Evolutionary conservation across 805 yeast species (phyloP).

Genomic region (Metschnikowia corniflorae): DNA sequence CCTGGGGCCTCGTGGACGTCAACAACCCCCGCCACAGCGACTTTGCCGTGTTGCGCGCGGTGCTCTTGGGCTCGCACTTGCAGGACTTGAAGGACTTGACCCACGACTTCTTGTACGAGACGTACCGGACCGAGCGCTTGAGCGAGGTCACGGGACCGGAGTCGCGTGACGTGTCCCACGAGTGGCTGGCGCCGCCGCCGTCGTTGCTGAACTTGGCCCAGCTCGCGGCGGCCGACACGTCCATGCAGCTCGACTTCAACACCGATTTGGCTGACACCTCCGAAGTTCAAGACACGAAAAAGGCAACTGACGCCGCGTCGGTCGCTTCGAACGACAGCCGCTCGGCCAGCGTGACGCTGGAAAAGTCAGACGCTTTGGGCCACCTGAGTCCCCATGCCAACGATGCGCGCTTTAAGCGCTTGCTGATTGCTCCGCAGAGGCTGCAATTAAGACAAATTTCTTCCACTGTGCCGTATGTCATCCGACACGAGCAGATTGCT

Average conservation of each 20-base stretch:
- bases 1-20: conserved; percentile 69
- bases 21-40: conserved; percentile 51
- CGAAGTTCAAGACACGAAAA: no score
- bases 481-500: conserved; percentile 70
- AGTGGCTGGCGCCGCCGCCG: conserved; percentile 34
- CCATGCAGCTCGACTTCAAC: conserved; percentile 9
- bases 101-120: conserved; percentile 70
- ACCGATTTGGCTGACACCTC: no score
- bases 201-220: conserved; percentile 65
- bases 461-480: conserved; percentile 80
- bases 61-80: conserved; percentile 76
- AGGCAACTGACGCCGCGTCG: conserved; percentile 16
- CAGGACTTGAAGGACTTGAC: conserved; percentile 80
- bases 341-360: conserved; percentile 31
- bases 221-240: conserved; percentile 23
- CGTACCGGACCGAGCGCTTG: conserved; percentile 74
- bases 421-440: conserved; percentile 48
- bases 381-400: conserved; percentile 20
- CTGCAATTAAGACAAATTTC: conserved; percentile 71
- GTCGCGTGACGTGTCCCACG: conserved; percentile 18
- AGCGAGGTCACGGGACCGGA: conserved; percentile 52
- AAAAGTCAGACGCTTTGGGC: conserved; percentile 30
- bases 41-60: conserved; percentile 59
- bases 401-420: conserved; percentile 36
- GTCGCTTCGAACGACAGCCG: conserved; percentile 24